phyloP scores from a whole-genome alignment of 2,329 filamentous ascomycete species.

The Aspergillus candidus region DNA sequence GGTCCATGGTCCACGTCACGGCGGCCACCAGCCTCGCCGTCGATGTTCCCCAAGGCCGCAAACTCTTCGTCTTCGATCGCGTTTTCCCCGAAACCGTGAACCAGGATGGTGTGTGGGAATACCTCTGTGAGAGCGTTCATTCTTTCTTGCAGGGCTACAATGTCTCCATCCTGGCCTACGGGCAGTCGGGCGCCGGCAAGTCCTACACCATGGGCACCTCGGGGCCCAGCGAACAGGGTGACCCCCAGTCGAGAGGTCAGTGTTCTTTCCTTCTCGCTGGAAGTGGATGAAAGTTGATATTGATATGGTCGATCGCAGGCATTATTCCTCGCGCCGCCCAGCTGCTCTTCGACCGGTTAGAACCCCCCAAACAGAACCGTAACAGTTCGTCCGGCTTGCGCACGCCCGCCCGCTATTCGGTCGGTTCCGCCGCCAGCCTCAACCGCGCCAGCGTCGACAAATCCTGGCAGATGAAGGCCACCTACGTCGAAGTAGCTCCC shows the following conservation, averaged over 20 bases:
- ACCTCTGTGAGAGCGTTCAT: constrained; percentile 79
- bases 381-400: constrained; percentile 71
- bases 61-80: constrained; percentile 93
- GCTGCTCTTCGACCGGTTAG: constrained; percentile 81
- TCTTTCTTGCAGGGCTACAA: constrained; percentile 96
- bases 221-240: constrained; percentile 68
- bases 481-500: constrained; percentile 64
- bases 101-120: constrained; percentile 92
- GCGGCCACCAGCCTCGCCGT: constrained; percentile 79
- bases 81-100: constrained; percentile 79
- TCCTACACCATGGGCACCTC: constrained; percentile 99
- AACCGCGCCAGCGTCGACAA: constrained; percentile 53
- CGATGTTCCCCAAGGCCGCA: constrained; percentile 85
- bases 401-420: constrained; percentile 72
- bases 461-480: constrained; percentile 87
- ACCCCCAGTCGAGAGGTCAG: constrained; percentile 72
- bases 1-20: constrained; percentile 83
- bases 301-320: constrained; percentile 48
- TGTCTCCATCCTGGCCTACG: constrained; percentile 93
- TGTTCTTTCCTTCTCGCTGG: constrained; percentile 2
- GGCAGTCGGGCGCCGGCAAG: constrained; percentile 95
- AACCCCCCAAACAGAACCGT: constrained; percentile 50
- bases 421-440: constrained; percentile 46
- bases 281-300: not conserved
- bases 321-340: constrained; percentile 90